Conservation (phyloP, 2,329 filamentous ascomycete genomes). For the Nemania sp. region DNA sequence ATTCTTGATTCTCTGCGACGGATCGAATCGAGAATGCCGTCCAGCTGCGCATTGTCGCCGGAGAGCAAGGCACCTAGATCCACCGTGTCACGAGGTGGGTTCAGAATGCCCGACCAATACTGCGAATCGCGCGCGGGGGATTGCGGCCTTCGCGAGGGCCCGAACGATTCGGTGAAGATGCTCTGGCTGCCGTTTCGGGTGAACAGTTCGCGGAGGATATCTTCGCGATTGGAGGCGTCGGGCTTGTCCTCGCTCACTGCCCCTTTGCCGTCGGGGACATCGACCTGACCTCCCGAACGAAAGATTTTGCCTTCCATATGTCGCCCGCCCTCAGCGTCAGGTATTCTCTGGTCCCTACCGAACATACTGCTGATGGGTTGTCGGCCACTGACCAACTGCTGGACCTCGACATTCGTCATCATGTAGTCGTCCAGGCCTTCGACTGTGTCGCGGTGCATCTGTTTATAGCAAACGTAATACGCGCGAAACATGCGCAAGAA, state of each 20-base stretch:
- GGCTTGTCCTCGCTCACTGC: slow-evolving; percentile 62
- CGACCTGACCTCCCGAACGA: slow-evolving; percentile 64
- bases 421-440: slow-evolving; percentile 78
- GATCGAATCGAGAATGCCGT: slow-evolving; percentile 39
- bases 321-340: slow-evolving; percentile 62
- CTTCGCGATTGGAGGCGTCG: slow-evolving; percentile 63
- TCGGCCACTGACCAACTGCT: slow-evolving; percentile 73
- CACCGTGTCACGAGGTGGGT: slow-evolving; percentile 38
- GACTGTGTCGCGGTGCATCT: slow-evolving; percentile 83
- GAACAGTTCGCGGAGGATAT: slow-evolving; percentile 61
- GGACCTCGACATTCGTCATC: slow-evolving; percentile 73
- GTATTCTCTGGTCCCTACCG: slow-evolving; percentile 71
- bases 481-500: slow-evolving; percentile 90
- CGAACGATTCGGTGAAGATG: slow-evolving; percentile 41
- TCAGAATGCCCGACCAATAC: slow-evolving; percentile 39
- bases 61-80: slow-evolving; percentile 38
- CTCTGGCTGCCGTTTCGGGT: slow-evolving; percentile 38
- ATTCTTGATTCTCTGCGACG: slow-evolving; percentile 29
- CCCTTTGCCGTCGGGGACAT: slow-evolving; percentile 61
- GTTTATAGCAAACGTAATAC: slow-evolving; percentile 87
- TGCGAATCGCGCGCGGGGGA: slow-evolving; percentile 33
- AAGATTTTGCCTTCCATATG: slow-evolving; percentile 69
- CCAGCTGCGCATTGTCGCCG: slow-evolving; percentile 37
- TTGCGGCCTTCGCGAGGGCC: slow-evolving; percentile 33
- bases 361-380: slow-evolving; percentile 77